Evolutionary conservation across 495 filamentous ascomycete species (phyloP), one percentile per base, ranked within the genome.

Genomic region (Cercophora newfieldiana): DNA sequence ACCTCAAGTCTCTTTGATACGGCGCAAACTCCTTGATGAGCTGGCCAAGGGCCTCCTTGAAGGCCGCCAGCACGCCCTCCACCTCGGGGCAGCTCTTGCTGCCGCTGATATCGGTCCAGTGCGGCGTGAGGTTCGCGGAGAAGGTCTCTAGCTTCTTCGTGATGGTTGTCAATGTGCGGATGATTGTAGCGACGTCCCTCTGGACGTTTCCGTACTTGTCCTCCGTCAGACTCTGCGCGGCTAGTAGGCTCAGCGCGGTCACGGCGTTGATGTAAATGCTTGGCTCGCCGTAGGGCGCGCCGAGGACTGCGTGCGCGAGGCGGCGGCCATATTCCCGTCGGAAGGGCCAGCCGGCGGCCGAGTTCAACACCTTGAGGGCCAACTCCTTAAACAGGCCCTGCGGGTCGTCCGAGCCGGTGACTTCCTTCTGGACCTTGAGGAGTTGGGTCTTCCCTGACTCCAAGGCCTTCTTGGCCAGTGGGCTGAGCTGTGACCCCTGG

Each of bases 141-240:
- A 96, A 95, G 12, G 68, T 73, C 67, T 96, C 88, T n/a, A 97
- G 74, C 55, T 85, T 86, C 25, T 80, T 83, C 65, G 90, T 86
- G 0, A 90, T 87, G 3, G 78, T 70, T 0, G 89, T 91, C 69
- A 93, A 88, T 2, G 86, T 86, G 58, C 87, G 83, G 53, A 98
- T 85, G 30, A 96, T 85, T 7, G 74, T 71, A 6, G 91, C 85
- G 1, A 97, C 86, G 70, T 94, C 88, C 31, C 86, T 83, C 59
- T 94, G 88, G 48, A 97, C 95, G 69, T 90, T 89, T 26, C 95
- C 95, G 69, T 87, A 96, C n/a, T 81, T 81, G 75, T 99, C 95
- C 77, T 99, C 95, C 10, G 79, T 78, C 30, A 97, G 78, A 75
- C 88, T 92, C 48, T 82, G 81, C n/a, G 89, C 82, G 18, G 89